Base-by-base conservation (phyloP, 2,329 filamentous ascomycete genomes). In the Fusarium sp. region DNA sequence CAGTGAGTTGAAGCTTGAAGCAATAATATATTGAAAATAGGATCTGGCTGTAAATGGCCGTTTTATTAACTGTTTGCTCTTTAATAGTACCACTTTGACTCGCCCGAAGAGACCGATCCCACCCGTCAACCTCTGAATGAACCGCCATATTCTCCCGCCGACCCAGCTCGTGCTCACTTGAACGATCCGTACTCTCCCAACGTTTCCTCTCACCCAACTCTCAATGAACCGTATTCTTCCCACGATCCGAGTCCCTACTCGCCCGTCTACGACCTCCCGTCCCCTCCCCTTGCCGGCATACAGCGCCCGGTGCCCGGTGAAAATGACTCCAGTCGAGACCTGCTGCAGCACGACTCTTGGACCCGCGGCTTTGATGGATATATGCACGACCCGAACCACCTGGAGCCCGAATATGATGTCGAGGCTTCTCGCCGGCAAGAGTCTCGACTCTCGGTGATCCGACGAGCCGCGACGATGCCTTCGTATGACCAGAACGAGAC, bases 111-210 rank as follows among this genome's bases (percentile, higher is more conserved):
- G 34, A 55, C 46, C 18, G 16, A 27, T 16, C 27, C 69, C 34
- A 62, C 52, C 6, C 59, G 61, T 27, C 70, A 67, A 8, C 66
- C 62, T 11, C 41, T 62, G 43, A 68, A 65, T 58, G 65, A 60
- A 41, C 65, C 68, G 8, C 31, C 31, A 34, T 34, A 34, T 12
- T 34, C 31, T 9, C 31, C 31, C 31, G 12, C 9, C 12, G 12
- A 9, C 12, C 31, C 31, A 9, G 12, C 31, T 34, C 31, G 12
- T 34, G 11, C 16, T 10, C 7, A 30, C 12, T 37, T 51, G 23
- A 68, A 63, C 60, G 65, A 63, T 36, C 64, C 70, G n/a, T 73
- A 73, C 50, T 60, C 65, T 15, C 60, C 52, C 30, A 59, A 64
- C 23, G 61, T 9, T 12, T 12, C 31, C 5, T 34, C 31, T 34